phyloP scores from a whole-genome alignment of 2,329 filamentous ascomycete genomes.

The Calonectria honghensis region DNA sequence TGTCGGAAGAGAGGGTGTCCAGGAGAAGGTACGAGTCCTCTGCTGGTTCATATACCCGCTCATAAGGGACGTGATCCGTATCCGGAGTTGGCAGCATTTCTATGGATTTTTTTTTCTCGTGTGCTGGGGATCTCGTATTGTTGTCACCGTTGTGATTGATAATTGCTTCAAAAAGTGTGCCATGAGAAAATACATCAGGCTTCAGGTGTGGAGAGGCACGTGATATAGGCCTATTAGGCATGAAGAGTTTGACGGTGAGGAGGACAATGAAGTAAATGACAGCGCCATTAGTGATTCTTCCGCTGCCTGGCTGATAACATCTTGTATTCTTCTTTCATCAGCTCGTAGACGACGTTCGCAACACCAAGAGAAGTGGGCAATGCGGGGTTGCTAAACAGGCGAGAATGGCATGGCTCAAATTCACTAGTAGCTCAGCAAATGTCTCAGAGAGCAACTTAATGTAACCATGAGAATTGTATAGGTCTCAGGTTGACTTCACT shows the following conservation, averaged over 20 bases:
- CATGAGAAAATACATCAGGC: slow-evolving; percentile 36
- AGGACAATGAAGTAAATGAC: not conserved
- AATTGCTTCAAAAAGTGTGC: slow-evolving; percentile 47
- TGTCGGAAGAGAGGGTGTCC: slow-evolving; percentile 86
- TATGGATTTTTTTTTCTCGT: not conserved
- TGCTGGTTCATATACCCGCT: slow-evolving; percentile 93
- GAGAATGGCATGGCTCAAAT: not conserved
- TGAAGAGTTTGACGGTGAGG: not conserved
- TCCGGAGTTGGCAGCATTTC: slow-evolving; percentile 93
- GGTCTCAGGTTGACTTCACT: not conserved
- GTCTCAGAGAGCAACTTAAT: not conserved
- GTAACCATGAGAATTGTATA: not conserved
- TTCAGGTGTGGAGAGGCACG: slow-evolving; percentile 48
- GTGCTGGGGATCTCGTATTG: too few species aligned
- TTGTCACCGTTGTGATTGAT: slow-evolving; percentile 33
- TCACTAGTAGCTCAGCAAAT: not conserved
- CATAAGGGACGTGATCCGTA: slow-evolving; percentile 92
- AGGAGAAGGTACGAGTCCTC: slow-evolving; percentile 97
- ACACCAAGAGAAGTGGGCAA: not conserved
- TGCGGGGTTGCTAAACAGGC: not conserved
- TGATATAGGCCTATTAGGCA: slow-evolving; percentile 41
- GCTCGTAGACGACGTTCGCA: not conserved
- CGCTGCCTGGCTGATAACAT: too few species aligned
- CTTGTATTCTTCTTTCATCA: not conserved
- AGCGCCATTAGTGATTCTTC: not conserved